Conservation (phyloP, 2,329 filamentous ascomycete species). For the Aureobasidium sp. region DNA sequence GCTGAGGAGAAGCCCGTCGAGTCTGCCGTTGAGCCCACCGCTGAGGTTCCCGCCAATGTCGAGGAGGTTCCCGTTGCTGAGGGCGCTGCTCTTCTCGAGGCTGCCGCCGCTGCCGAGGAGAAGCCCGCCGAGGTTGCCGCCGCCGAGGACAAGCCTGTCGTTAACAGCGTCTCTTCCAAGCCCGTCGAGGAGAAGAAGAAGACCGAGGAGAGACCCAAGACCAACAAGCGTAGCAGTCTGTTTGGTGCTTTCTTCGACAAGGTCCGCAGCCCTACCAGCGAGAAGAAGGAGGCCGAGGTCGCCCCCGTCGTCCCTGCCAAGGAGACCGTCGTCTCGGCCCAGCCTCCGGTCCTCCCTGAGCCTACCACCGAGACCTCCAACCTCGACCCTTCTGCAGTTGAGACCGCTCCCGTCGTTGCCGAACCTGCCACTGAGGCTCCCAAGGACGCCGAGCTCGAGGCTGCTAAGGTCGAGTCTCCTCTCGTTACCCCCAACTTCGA, state of each 20-base stretch:
- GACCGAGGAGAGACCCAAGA: constrained; percentile 50
- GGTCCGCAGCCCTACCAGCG: constrained; percentile 42
- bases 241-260: constrained; percentile 64
- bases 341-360: constrained; percentile 30
- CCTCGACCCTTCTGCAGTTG: constrained; percentile 32
- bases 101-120: constrained; percentile 19
- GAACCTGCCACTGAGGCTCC: constrained; percentile 21
- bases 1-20: constrained; percentile 25
- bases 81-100: constrained; percentile 4
- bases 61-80: constrained; percentile 12
- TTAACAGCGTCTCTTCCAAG: constrained; percentile 25
- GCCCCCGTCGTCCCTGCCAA: constrained; percentile 43
- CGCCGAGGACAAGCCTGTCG: constrained; percentile 37
- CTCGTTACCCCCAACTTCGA: constrained; percentile 18
- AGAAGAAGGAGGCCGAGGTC: constrained; percentile 67
- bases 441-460: constrained; percentile 20
- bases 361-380: constrained; percentile 28
- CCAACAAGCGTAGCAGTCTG: constrained; percentile 75
- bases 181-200: constrained; percentile 30
- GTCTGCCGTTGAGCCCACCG: constrained; percentile 42
- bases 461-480: constrained; percentile 14
- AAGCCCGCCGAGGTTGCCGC: constrained; percentile 41
- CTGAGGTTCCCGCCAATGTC: constrained; percentile 30
- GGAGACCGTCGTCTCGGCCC: constrained; percentile 38
- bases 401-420: constrained; percentile 22